Percentiles rank a stretch among this genome's conserved stretches.
Evolutionary conservation across 371 early-diverging fungal species (phyloP).

Genomic region (Apophysomyces elegans): DNA sequence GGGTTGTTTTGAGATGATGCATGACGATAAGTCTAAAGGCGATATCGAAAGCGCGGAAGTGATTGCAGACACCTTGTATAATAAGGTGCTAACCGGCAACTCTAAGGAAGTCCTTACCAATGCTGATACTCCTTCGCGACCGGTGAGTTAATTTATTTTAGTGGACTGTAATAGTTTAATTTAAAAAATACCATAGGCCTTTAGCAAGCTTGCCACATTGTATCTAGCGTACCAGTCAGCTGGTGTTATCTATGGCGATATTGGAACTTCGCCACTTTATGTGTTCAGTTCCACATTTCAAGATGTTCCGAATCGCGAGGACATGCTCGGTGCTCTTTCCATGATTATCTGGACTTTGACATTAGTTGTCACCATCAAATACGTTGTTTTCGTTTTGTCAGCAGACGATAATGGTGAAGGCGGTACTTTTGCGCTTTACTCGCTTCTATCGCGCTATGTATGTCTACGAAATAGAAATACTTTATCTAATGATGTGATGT

Average conservation of each 20-base stretch:
- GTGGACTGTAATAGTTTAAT: not conserved
- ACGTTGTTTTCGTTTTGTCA: conserved; percentile 51
- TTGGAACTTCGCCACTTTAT: conserved; percentile 61
- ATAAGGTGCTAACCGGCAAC: conserved; percentile 19
- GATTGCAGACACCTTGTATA: conserved; percentile 18
- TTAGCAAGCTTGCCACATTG: conserved; percentile 20
- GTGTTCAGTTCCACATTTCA: conserved; percentile 51
- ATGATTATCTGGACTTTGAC: conserved; percentile 62
- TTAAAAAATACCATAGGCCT: conserved; percentile 11
- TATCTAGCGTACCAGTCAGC: conserved; percentile 32
- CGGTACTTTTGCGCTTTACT: conserved; percentile 63
- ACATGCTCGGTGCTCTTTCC: conserved; percentile 49
- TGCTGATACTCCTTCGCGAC: conserved; percentile 23
- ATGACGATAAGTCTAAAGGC: conserved; percentile 16
- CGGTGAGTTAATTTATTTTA: conserved; percentile 3
- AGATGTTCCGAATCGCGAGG: conserved; percentile 20
- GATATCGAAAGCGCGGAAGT: conserved; percentile 18
- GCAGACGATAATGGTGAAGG: conserved; percentile 72
- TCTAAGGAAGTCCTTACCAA: conserved; percentile 25
- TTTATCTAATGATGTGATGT: not conserved
- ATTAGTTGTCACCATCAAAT: conserved; percentile 53
- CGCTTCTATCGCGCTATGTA: conserved; percentile 45
- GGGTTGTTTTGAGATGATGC: not conserved
- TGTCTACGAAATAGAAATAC: not conserved
- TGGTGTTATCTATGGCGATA: conserved; percentile 56